Evolutionary conservation across 208 protist species (phyloP), one percentile per base, ranked within the genome.

Genomic region (Leptomonas seymouri): DNA sequence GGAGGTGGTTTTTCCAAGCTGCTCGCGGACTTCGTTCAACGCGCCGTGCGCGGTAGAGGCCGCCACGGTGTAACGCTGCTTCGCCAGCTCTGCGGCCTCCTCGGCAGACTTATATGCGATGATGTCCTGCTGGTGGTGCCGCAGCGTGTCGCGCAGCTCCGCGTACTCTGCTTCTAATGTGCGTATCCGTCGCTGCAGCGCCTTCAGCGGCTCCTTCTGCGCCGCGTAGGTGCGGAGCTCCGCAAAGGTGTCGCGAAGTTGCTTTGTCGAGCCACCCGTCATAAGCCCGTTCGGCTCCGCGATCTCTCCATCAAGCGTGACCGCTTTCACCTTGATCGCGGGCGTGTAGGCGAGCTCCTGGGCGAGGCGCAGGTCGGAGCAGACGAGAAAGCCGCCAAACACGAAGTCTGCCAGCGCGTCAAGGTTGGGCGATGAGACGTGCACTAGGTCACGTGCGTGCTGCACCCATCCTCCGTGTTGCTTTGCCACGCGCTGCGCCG

Each of bases 291-390:
- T 75, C 15, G 99, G 99, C 81, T 99, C 97, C 57, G 97, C 99
- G 27, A 99, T 79, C 60, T 99, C 98, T 34, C 99, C 99, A 2
- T 99, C 97, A 7, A 99, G 66, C 3, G 99, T 99, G n/a, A 99
- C 99, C 18, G 97, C 90, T 53, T 95, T 93, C 20, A 77, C 66
- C 16, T 73, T 68, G 20, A 99, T 82, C 0, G 60, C 46, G 23
- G 71, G 46, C 62, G 87, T 86, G 79, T 97, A 98, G 41, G 96
- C 93, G 6, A 98, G 80, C 63, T 90, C 81, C 73, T 93, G 82
- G 3, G 97, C 97, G 6, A 85, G 66, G 9, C 67, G 72, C 30
- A 97, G 60, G 48, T 74, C 88, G 15, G 84, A 81, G 84, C 97
- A 99, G 45, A 99, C 93, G 34, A 99, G 65, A 45, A 98, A 98